These are phyloP conservation scores for Solanum paucissectum DNA, from an alignment of 257 asterid genomes.

Conservation along the genomic window DNA sequence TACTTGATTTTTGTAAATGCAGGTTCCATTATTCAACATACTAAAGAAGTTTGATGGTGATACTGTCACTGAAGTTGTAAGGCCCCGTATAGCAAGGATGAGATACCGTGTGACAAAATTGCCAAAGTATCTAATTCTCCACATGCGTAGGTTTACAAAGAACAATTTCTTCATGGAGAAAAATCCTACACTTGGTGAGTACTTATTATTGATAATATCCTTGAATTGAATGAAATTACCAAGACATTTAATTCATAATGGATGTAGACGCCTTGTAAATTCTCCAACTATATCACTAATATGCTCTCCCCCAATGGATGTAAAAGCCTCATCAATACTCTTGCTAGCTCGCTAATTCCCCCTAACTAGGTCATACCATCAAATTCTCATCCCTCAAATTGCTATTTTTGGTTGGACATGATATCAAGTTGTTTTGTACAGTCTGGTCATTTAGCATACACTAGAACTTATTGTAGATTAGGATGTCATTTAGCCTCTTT, in stretches of 20 bases:
- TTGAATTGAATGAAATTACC: not conserved
- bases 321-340: not conserved
- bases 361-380: not conserved
- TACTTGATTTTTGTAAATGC: conserved; percentile 1
- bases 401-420: not conserved
- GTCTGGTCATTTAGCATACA: not conserved
- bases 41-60: conserved; percentile 94
- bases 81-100: conserved; percentile 90
- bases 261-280: not conserved
- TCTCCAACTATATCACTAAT: not conserved
- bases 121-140: conserved; percentile 74
- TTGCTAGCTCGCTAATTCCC: not conserved
- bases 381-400: not conserved
- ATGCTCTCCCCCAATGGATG: not conserved
- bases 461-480: not conserved
- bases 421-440: not conserved
- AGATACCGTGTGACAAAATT: conserved; percentile 80
- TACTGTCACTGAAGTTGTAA: conserved; percentile 80
- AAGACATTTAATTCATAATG: not conserved
- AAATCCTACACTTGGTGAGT: conserved; percentile 94
- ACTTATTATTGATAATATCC: not conserved
- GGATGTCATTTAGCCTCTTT: not conserved
- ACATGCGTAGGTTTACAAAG: conserved; percentile 87
- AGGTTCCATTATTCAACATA: conserved; percentile 97
- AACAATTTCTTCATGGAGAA: conserved; percentile 93